Evolutionary conservation across 352 stramenopile species (phyloP).

Genomic region (Pythium dissimile): DNA sequence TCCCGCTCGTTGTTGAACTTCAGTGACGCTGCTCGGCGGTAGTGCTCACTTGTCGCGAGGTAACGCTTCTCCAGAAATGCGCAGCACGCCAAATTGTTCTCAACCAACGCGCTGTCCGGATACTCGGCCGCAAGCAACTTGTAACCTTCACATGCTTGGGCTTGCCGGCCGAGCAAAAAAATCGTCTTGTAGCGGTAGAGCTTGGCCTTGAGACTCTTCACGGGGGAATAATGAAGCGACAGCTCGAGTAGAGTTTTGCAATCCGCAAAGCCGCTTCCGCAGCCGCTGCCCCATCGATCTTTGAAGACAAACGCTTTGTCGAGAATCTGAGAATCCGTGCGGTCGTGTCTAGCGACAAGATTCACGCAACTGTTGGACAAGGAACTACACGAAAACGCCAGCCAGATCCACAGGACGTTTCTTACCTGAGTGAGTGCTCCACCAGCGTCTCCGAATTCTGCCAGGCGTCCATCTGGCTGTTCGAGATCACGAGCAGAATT

Average conservation of each 20-base stretch:
- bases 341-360: slow-evolving; percentile 22
- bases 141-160: slow-evolving; percentile 16
- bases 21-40: too few species aligned
- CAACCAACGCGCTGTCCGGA: slow-evolving; percentile 8
- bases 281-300: not conserved
- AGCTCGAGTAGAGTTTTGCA: slow-evolving; percentile 16
- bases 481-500: not conserved
- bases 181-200: slow-evolving; percentile 20
- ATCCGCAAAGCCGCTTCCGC: not conserved
- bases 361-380: not conserved
- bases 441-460: slow-evolving; percentile 16
- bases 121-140: slow-evolving; percentile 6
- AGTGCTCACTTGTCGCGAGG: slow-evolving; percentile 3
- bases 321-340: slow-evolving; percentile 29
- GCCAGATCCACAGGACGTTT: too few species aligned
- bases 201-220: slow-evolving; percentile 21
- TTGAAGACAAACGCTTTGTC: slow-evolving; percentile 10
- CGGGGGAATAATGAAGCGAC: slow-evolving; percentile 12
- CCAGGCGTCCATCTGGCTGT: slow-evolving; percentile 22
- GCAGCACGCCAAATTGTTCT: slow-evolving; percentile 23
- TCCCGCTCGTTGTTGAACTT: too few species aligned
- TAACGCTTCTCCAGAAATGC: not conserved
- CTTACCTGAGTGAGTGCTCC: slow-evolving; percentile 9
- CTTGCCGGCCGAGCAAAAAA: slow-evolving; percentile 8
- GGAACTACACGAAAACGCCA: too few species aligned